Evolutionary conservation across 2,329 filamentous ascomycete species (phyloP).

Genomic region (Monilinia aucupariae): DNA sequence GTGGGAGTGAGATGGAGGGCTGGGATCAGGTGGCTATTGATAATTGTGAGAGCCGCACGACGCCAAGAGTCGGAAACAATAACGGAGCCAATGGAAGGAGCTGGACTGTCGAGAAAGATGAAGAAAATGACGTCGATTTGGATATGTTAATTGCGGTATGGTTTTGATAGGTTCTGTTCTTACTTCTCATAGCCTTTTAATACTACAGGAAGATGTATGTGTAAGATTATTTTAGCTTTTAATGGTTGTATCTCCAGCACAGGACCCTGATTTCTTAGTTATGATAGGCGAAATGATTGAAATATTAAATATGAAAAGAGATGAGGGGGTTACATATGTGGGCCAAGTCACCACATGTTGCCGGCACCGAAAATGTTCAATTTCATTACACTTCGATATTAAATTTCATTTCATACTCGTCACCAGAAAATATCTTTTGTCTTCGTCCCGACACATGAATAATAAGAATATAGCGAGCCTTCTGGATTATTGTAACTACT

Average conservation of each 20-base stretch:
- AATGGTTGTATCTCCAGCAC: not conserved
- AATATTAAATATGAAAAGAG: too few relatives aligned
- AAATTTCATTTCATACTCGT: too few relatives aligned
- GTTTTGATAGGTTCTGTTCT: conserved; percentile 4
- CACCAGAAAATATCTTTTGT: too few relatives aligned
- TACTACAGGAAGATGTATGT: not conserved
- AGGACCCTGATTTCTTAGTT: not conserved
- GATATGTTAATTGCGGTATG: conserved; percentile 17
- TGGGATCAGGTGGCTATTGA: not conserved
- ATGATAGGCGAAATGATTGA: not conserved
- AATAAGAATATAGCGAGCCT: too few relatives aligned
- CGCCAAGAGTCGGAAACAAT: too few relatives aligned
- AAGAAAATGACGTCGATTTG: conserved; percentile 1
- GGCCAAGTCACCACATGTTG: not conserved
- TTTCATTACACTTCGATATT: too few relatives aligned
- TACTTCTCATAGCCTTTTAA: not conserved
- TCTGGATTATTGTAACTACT: too few relatives aligned
- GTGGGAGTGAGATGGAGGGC: conserved; percentile 1
- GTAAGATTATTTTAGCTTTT: not conserved
- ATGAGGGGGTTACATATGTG: not conserved
- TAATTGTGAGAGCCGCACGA: not conserved
- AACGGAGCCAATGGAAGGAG: not conserved
- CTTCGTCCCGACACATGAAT: too few relatives aligned
- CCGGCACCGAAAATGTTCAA: not conserved
- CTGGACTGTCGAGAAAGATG: not conserved